Base-by-base conservation (phyloP, 2,329 filamentous ascomycete species). In the Ascochyta viciae-villosae region DNA sequence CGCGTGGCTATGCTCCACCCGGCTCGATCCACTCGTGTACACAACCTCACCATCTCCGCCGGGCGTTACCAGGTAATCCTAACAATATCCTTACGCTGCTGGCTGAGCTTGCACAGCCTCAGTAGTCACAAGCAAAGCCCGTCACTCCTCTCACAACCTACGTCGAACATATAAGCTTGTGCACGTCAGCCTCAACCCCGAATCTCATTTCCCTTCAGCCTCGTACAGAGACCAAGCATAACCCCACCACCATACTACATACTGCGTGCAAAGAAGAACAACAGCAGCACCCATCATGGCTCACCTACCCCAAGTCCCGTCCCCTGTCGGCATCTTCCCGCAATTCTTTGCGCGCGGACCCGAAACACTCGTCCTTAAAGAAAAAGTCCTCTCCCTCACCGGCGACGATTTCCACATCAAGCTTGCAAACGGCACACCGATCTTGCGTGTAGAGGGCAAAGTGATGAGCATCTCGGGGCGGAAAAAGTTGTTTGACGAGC, bases 361-460 rank as follows among this genome's bases (percentile, higher is more conserved):
- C 50, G 72, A 64, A 54, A 85, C 82, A 2, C 74, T 90, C 6
- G 68, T 85, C 1, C 76, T 90, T 44, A 84, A 82, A 63, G 86
- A 89, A 66, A 86, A 85, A 63, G 78, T 88, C 16, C 70, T 87
- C 54, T 88, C 86, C 3, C 74, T 88, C 8, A 82, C 82, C 1
- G 85, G 86, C 54, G 86, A 89, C 75, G 85, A 81, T 71, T 90
- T 89, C 74, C 83, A 84, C 60, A 83, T 90, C 72, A 82, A 81
- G 50, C 80, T 83, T 5, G 74, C 80, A 40, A 81, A 80, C 55
- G 85, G 85, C 22, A 75, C 79, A 22, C 79, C 83, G 0, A 64
- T 88, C 29, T 73, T 88, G 59, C 80, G 81, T 60, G 82, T 88
- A 39, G 75, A 86, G 59, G 86, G 85, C 62, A 82, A 83, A 52